Percentiles rank a stretch among this genome's conserved stretches.
phyloP scores from a whole-genome alignment of 1,139 yeast genomes.

The Zygosaccharomyces sapae region DNA sequence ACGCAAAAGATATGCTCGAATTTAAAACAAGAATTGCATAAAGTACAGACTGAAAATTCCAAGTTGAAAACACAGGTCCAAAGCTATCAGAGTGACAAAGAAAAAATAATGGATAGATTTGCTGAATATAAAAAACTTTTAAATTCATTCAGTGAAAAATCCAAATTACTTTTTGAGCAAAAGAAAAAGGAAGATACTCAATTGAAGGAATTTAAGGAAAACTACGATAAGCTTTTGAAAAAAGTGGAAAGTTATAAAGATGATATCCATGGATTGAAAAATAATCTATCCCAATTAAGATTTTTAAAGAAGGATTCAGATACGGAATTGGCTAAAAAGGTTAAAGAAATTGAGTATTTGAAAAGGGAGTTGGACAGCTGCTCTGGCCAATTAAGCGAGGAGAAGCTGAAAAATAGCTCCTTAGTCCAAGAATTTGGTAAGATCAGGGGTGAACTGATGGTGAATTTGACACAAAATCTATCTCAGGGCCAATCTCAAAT shows the following conservation, averaged over 20 bases:
- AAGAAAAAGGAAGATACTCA: conserved; percentile 19
- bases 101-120: conserved; percentile 16
- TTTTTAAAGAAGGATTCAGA: conserved; percentile 22
- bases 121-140: conserved; percentile 21
- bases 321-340: conserved; percentile 21
- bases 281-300: conserved; percentile 16
- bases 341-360: conserved; percentile 30
- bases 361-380: conserved; percentile 31
- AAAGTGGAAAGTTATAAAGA: conserved; percentile 21
- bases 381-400: conserved; percentile 36
- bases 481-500: conserved; percentile 7
- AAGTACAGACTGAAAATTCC: conserved; percentile 24
- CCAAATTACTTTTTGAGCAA: conserved; percentile 19
- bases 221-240: conserved; percentile 17
- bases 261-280: conserved; percentile 19
- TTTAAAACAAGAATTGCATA: conserved; percentile 30
- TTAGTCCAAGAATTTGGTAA: conserved; percentile 23
- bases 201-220: conserved; percentile 21
- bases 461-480: conserved; percentile 1
- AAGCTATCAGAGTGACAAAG: conserved; percentile 20
- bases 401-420: conserved; percentile 28
- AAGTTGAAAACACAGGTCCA: conserved; percentile 22
- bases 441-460: conserved; percentile 5
- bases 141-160: conserved; percentile 20
- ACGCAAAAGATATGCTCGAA: conserved; percentile 34